Conservation (phyloP, 495 filamentous ascomycete genomes). For the Aspergillus nanangensis region DNA sequence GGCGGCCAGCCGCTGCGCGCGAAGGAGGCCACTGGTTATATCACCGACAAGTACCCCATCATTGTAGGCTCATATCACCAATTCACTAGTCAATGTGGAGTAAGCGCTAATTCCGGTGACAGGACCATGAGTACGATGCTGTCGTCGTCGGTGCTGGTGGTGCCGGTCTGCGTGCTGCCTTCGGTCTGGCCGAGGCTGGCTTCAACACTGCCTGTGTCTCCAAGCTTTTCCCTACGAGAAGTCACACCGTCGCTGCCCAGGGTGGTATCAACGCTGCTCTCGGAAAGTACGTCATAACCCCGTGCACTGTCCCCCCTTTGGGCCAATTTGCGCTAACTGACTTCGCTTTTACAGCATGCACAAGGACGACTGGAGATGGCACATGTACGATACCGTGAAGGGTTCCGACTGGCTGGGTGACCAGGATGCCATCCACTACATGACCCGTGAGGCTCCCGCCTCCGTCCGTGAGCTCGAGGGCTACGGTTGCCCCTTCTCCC, state of each 20-base stretch:
- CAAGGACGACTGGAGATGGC: slow-evolving; percentile 97
- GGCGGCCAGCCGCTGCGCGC: slow-evolving; percentile 79
- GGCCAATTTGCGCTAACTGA: slow-evolving; percentile 7
- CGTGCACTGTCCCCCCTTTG: not conserved
- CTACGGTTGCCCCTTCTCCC: slow-evolving; percentile 95
- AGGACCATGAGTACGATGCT: slow-evolving; percentile 81
- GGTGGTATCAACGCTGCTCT: slow-evolving; percentile 70
- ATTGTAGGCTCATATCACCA: slow-evolving; percentile 71
- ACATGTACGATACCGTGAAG: slow-evolving; percentile 99
- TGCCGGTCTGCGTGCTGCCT: slow-evolving; percentile 88
- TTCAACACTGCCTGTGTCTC: slow-evolving; percentile 99
- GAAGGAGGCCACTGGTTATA: slow-evolving; percentile 80
- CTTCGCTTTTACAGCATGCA: slow-evolving; percentile 54
- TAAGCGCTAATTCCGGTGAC: slow-evolving; percentile 23
- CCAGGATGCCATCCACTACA: slow-evolving; percentile 99
- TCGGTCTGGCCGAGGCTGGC: slow-evolving; percentile 93
- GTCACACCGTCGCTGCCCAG: slow-evolving; percentile 92
- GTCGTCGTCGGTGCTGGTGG: slow-evolving; percentile 94
- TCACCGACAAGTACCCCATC: slow-evolving; percentile 84
- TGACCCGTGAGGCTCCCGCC: slow-evolving; percentile 91
- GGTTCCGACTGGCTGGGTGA: slow-evolving; percentile 98
- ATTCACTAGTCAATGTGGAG: too few species aligned
- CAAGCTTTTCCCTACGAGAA: slow-evolving; percentile 94
- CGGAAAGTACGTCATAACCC: slow-evolving; percentile 59
- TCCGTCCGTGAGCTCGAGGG: slow-evolving; percentile 94